These are phyloP conservation scores for Nemania abortiva DNA, from an alignment of 2,329 filamentous ascomycete species.

Conservation along the genomic window DNA sequence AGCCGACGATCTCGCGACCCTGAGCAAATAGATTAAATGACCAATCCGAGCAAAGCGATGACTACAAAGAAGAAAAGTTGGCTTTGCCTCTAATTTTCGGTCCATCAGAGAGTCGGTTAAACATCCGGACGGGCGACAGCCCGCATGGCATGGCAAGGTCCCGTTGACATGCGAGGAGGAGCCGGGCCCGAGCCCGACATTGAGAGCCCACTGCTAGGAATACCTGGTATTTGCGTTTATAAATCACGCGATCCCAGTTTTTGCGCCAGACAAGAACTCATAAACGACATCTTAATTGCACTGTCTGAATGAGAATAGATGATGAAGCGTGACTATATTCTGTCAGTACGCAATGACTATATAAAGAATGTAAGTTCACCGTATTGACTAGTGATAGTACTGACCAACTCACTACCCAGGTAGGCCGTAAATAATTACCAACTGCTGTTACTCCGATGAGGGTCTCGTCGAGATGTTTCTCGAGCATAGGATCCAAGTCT, in stretches of 20 bases:
- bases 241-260: background rate
- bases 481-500: background rate
- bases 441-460: background rate
- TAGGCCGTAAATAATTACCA: background rate
- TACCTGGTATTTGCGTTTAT: background rate
- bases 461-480: background rate
- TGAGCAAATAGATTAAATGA: constrained; percentile 15
- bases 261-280: background rate
- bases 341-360: background rate
- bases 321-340: background rate
- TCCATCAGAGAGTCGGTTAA: constrained; percentile 26
- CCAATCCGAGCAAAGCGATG: constrained; percentile 10
- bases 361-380: background rate
- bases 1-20: constrained; percentile 36
- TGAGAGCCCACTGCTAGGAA: background rate
- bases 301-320: background rate
- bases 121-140: constrained; percentile 18
- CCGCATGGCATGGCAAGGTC: background rate
- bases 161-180: background rate
- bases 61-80: constrained; percentile 5
- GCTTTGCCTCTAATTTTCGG: constrained; percentile 12
- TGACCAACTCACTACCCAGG: no score
- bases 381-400: no score
- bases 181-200: background rate
- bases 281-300: background rate